Conservation (phyloP, 139 green algal genomes). For the Monoraphidium neglectum region DNA sequence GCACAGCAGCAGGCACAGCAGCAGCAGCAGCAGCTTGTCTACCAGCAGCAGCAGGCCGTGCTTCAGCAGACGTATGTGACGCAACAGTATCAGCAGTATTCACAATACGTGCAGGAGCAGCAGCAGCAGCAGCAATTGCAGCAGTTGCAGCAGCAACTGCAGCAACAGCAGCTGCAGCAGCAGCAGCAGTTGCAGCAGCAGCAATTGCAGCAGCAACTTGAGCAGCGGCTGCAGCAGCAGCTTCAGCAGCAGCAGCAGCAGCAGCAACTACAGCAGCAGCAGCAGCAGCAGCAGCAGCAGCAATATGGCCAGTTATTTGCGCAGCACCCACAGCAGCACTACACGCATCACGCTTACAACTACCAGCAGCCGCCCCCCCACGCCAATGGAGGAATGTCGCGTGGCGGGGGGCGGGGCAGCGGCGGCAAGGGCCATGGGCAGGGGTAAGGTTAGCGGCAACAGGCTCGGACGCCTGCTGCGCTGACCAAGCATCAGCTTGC, state of each 20-base stretch:
- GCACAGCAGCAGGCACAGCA: neutral
- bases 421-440: too few species aligned
- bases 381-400: too few species aligned
- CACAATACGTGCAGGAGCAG: neutral
- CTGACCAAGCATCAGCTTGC: too few species aligned
- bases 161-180: neutral
- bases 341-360: too few species aligned
- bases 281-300: too few species aligned
- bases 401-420: too few species aligned
- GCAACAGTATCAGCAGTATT: neutral
- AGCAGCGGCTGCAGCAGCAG: conserved; percentile 1
- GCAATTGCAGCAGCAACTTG: neutral
- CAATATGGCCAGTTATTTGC: too few species aligned
- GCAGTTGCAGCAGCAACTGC: neutral
- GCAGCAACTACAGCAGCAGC: neutral
- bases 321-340: too few species aligned
- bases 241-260: neutral
- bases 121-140: neutral
- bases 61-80: neutral
- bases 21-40: neutral
- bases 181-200: neutral
- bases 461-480: too few species aligned
- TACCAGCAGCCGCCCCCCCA: too few species aligned
- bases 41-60: neutral
- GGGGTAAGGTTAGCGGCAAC: too few species aligned